Evolutionary conservation across 176 grass and related monocot species (phyloP), one percentile per base, ranked within the genome.

Genomic region (Zoysia japonica): DNA sequence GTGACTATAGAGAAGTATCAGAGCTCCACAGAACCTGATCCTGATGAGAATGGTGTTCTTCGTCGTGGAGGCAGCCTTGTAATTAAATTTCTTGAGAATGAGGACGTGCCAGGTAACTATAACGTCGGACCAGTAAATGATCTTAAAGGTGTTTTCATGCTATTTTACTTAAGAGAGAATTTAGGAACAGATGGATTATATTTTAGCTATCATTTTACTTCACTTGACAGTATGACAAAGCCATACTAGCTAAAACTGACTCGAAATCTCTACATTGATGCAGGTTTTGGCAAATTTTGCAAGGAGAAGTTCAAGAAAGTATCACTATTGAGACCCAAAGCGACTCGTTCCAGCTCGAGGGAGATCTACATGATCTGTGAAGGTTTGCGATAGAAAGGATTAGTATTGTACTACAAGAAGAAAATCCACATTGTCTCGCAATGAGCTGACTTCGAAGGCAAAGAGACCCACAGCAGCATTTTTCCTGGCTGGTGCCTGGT

Each of bases 301-400:
- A 98, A 94, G 78, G 43, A 43, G 2, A 88, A 75, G 67, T 98
- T 98, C 69, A 89, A 81, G 66, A 98, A 91, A 66, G 96, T 92
- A 41, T 89, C 92, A 39, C 86, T 85, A 72, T 76, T 91, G 78
- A 87, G 92, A 83, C 96, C 96, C 3, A 94, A 93, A 71, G 96
- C 92, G 5, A 95, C 95, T 2, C 88, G 95, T 66, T 90, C 92
- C 78, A 87, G 79, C 60, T 98, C 95, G 5, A 85, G 90, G 89
- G 92, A 98, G 67, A 98, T 94, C 69, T 98, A 94, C 85, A 52
- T 95, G 85, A 91, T 98, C 52, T 98, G 96, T 0, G 90, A 95
- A 82, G 92, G 90, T 61, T 63, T 92, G 43, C 55, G 87, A 37
- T 97, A 94, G 80, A 65, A 68, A 68, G 20, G 49, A 41, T 35